Evolutionary conservation across 2,329 filamentous ascomycete genomes (phyloP), one percentile per base, ranked within the genome.

Genomic region (Diaporthe batatas): DNA sequence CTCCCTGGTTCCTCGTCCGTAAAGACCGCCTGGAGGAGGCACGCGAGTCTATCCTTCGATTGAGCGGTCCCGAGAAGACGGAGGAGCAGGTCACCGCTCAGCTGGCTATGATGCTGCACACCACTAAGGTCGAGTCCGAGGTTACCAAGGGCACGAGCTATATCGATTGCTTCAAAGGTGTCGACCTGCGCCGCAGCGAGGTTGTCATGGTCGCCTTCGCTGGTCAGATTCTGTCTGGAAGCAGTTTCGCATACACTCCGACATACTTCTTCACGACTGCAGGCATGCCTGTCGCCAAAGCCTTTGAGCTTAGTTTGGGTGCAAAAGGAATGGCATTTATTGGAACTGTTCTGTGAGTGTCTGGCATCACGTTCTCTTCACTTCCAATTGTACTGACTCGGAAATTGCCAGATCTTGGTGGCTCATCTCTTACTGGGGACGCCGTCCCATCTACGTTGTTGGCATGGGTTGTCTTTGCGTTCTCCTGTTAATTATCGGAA

Each of bases 1-100:
- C 44, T 47, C 85, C 85, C 6, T 86, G 84, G 84, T 87, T 86
- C 84, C 81, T 88, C 16, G 85, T 88, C 57, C 83, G 86, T 49
- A 83, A 84, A 74, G 83, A 83, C 34, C 78, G 82, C 5, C 77
- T 85, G 23, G 83, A 82, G 25, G 84, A 87, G 6, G 87, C 87
- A 2, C 85, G 86, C 77, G 81, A 81, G 39, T 78, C 85, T 0
- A 82, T 88, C 16, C 81, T 84, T 14, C 83, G 86, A 7, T 82
- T 89, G 2, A 87, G 86, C 6, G 82, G 80, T 36, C 62, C 59
- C 2, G 74, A 82, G 16, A 81, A 86, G 71, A 81, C 83, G 32
- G 76, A 76, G 6, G 77, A 81, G 34, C 78, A 84, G 55, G 77
- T 78, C 10, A 80, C 82, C 25, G 76, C 81, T 36, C 80, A 81